Conservation (phyloP, 139 green algal genomes). For the Chlorella vulgaris region DNA sequence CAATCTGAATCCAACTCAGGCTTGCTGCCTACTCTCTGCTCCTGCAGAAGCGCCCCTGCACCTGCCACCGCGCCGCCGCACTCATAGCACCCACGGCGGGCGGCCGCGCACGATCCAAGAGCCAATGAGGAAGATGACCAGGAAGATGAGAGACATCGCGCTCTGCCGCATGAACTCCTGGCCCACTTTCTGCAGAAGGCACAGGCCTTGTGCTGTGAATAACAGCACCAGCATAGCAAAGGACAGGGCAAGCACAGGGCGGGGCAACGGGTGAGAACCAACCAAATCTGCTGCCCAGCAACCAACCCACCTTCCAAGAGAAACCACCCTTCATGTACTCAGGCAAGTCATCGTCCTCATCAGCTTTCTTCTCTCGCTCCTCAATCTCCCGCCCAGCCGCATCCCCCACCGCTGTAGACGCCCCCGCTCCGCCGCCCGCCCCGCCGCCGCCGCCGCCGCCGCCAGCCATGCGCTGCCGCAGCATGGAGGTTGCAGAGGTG, state of each 20-base stretch:
- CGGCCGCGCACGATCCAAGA: constrained; percentile 2
- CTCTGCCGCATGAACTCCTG: constrained; percentile 26
- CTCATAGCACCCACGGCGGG: constrained; percentile 9
- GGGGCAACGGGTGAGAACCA: neutral
- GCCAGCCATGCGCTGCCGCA: neutral
- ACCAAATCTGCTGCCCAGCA: neutral
- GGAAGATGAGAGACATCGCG: neutral
- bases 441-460: neutral
- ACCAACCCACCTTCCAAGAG: constrained; percentile 27
- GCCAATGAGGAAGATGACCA: constrained; percentile 13
- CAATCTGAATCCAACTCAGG: too few relatives aligned
- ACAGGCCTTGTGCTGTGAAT: too few relatives aligned
- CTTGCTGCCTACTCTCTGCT: too few relatives aligned
- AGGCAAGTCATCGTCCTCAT: constrained; percentile 9
- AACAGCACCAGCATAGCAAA: too few relatives aligned
- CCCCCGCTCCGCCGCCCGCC: too few relatives aligned
- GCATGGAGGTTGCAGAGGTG: neutral
- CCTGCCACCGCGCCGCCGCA: neutral
- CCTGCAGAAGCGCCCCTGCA: too few relatives aligned
- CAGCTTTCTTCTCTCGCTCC: neutral
- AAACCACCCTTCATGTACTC: constrained; percentile 31
- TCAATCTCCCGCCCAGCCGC: neutral
- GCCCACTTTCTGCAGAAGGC: constrained; percentile 29
- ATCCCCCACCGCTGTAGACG: neutral
- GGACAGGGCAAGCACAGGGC: too few relatives aligned